Conservation (phyloP, 306 rosid genomes). For the Comarum palustre region DNA sequence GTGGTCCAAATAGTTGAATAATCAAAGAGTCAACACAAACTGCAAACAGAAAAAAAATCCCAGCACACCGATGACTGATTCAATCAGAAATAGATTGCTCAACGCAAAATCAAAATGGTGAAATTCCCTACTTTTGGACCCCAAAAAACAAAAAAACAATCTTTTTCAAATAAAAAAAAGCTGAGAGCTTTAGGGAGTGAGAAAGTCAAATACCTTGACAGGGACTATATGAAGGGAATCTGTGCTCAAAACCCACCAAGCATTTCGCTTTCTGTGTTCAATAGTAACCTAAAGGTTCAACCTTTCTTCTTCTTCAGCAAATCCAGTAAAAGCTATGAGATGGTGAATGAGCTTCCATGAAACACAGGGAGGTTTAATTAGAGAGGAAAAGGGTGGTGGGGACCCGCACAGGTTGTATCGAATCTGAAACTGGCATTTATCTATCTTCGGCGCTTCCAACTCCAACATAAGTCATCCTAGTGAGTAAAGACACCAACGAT, state of each 20-base stretch:
- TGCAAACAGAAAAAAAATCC: constrained; percentile 13
- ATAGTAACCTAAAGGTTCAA: constrained; percentile 33
- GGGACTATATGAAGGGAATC: constrained; percentile 55
- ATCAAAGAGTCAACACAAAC: constrained; percentile 52
- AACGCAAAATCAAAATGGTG: constrained; percentile 5
- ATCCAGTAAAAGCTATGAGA: constrained; percentile 24
- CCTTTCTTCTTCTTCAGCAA: constrained; percentile 30
- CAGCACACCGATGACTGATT: constrained; percentile 26
- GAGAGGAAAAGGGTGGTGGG: neutral
- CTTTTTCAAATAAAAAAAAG: neutral
- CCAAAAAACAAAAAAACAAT: neutral
- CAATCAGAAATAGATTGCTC: constrained; percentile 18
- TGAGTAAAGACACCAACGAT: constrained; percentile 2
- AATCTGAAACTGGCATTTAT: neutral
- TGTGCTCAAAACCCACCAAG: constrained; percentile 45
- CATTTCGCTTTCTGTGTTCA: constrained; percentile 38
- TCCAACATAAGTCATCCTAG: neutral
- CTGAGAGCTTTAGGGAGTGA: constrained; percentile 29
- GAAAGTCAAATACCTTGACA: constrained; percentile 54
- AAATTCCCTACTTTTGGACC: constrained; percentile 25
- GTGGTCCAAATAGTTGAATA: constrained; percentile 37
- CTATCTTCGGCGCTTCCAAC: neutral
- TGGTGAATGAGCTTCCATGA: constrained; percentile 14
- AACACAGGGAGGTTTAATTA: too few species aligned
- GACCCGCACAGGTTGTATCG: neutral